Evolutionary conservation across 2,329 filamentous ascomycete species (phyloP).

Genomic region (Colletotrichum sp.): DNA sequence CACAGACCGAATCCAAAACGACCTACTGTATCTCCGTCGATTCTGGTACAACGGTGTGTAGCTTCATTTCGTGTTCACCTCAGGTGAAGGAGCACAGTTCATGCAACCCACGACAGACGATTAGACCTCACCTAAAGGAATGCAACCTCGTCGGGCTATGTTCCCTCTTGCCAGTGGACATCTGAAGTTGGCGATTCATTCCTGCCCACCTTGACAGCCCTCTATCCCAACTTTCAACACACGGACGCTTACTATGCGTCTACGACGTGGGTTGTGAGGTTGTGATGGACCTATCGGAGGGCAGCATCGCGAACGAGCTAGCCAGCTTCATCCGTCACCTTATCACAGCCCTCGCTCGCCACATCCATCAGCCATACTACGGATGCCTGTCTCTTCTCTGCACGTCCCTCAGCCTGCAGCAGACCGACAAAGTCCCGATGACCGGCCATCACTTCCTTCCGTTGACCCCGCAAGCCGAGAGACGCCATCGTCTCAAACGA

Average conservation of each 20-base stretch:
- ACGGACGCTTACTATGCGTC: background rate
- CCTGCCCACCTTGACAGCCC: background rate
- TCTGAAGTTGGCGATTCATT: background rate
- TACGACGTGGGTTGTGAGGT: background rate
- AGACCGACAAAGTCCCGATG: background rate
- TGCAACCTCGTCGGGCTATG: background rate
- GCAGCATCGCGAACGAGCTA: background rate
- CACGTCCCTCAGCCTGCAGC: background rate
- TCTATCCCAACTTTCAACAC: background rate
- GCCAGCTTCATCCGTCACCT: background rate
- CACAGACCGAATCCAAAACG: background rate
- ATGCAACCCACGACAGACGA: background rate
- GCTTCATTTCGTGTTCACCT: background rate
- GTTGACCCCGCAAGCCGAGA: background rate
- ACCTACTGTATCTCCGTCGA: background rate
- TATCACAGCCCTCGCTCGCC: background rate
- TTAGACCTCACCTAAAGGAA: background rate
- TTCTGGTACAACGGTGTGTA: background rate
- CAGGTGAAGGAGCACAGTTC: background rate
- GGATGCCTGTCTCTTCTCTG: background rate
- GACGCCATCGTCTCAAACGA: background rate
- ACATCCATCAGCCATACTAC: background rate
- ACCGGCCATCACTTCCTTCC: background rate
- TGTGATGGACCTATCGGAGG: background rate
- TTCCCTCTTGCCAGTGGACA: background rate